Percentiles rank a stretch among this genome's conserved stretches.
Evolutionary conservation across 2,329 filamentous ascomycete genomes (phyloP).

Genomic region (Aspergillus sp.): DNA sequence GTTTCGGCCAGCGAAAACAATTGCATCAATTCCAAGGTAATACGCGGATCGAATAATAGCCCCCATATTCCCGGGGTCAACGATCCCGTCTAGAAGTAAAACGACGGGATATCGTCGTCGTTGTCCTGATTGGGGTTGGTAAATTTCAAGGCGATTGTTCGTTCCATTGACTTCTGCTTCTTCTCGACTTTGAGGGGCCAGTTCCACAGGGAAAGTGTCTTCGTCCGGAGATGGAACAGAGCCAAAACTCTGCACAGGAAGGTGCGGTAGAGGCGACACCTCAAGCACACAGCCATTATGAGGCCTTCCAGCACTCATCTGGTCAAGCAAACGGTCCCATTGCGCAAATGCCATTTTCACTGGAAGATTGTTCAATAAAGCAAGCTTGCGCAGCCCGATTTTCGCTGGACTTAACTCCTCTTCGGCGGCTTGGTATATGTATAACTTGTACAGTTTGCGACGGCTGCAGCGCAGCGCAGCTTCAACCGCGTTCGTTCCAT

Average conservation of each 20-base stretch:
- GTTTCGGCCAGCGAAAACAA: constrained; percentile 65
- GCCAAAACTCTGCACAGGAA: constrained; percentile 56
- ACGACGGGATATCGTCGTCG: constrained; percentile 31
- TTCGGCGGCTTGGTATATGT: constrained; percentile 59
- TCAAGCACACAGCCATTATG: constrained; percentile 90
- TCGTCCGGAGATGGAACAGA: constrained; percentile 38
- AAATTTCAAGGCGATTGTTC: constrained; percentile 41
- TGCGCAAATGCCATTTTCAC: constrained; percentile 53
- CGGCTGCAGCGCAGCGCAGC: constrained; percentile 63
- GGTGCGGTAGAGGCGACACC: constrained; percentile 68
- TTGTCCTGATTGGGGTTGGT: constrained; percentile 9
- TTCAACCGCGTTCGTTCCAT: constrained; percentile 71
- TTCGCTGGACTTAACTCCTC: constrained; percentile 40
- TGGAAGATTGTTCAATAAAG: constrained; percentile 40
- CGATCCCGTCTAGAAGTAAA: constrained; percentile 39
- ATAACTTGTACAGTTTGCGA: constrained; percentile 75
- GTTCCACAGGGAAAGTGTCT: constrained; percentile 49
- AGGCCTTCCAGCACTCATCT: constrained; percentile 71
- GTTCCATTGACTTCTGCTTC: constrained; percentile 66
- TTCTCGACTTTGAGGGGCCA: constrained; percentile 64
- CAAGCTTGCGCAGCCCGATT: constrained; percentile 31
- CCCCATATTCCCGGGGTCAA: constrained; percentile 85
- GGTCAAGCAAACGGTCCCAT: constrained; percentile 65
- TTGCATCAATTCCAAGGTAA: constrained; percentile 81
- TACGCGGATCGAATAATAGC: constrained; percentile 80